A percentile compares a stretch with the other conserved stretches of the same genome.
Evolutionary conservation across 2,329 filamentous ascomycete species (phyloP).

Genomic region (Capronia americana): DNA sequence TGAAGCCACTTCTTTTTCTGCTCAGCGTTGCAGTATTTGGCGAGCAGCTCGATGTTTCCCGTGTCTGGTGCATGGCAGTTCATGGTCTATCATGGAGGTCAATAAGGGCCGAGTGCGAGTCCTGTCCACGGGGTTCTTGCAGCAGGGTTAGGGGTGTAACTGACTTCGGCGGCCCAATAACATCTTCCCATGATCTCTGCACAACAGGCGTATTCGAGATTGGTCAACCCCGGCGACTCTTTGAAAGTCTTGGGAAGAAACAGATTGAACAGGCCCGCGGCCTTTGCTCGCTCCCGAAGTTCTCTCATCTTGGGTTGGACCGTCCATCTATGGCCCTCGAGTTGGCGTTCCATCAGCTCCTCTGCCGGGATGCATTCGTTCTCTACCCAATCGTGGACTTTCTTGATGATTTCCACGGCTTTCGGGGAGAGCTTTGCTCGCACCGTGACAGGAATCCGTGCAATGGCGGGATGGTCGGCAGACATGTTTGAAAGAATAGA

Average conservation of each 20-base stretch:
- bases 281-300: conserved; percentile 75
- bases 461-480: too few species aligned
- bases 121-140: too few species aligned
- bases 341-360: conserved; percentile 72
- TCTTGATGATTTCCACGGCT: conserved; percentile 51
- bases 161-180: too few species aligned
- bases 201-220: conserved; percentile 90
- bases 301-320: conserved; percentile 76
- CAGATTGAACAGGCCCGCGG: conserved; percentile 82
- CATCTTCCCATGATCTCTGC: conserved; percentile 79
- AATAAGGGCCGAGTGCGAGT: too few species aligned
- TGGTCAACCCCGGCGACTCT: conserved; percentile 84
- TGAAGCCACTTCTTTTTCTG: conserved; percentile 73
- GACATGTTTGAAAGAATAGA: too few species aligned
- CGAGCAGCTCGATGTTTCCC: conserved; percentile 84
- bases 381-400: conserved; percentile 83
- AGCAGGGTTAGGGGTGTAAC: too few species aligned
- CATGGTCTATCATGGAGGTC: conserved; percentile 56
- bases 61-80: conserved; percentile 85
- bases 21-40: conserved; percentile 66
- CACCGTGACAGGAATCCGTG: too few species aligned
- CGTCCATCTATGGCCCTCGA: conserved; percentile 75
- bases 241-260: conserved; percentile 88
- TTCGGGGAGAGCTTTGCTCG: conserved; percentile 34
- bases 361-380: conserved; percentile 85